A percentile compares a stretch with the other conserved stretches of the same genome.
Evolutionary conservation across 768 basidiomycete species (phyloP).

Genomic region (Mycena galericulata): DNA sequence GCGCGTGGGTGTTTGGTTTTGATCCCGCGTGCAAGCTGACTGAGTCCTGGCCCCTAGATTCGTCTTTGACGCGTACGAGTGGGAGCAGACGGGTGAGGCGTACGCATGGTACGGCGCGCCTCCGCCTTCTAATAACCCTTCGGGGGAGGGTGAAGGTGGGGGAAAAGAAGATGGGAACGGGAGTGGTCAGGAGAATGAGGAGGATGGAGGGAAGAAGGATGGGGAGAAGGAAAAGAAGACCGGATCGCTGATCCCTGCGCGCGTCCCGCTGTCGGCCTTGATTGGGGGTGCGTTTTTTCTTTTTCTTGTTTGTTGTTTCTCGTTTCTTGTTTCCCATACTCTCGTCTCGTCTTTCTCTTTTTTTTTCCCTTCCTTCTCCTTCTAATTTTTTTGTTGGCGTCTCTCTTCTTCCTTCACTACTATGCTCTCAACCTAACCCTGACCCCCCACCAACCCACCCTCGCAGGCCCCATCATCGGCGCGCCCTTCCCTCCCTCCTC

Average conservation of each 20-base stretch:
- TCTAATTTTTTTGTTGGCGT: too few relatives aligned
- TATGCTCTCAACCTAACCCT: too few relatives aligned
- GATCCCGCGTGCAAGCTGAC: background rate
- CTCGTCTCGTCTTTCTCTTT: constrained; percentile 18
- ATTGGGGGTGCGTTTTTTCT: constrained; percentile 49
- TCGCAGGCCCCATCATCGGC: background rate
- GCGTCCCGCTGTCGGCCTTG: constrained; percentile 58
- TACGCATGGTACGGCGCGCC: background rate
- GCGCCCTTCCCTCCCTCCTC: background rate
- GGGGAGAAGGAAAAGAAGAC: background rate
- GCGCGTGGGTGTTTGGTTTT: constrained; percentile 51
- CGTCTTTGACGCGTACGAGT: background rate
- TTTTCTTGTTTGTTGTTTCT: background rate
- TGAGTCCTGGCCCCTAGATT: background rate
- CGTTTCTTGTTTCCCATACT: background rate
- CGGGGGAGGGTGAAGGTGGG: too few relatives aligned
- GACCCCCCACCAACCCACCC: too few relatives aligned
- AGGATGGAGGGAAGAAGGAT: too few relatives aligned
- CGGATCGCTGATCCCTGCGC: constrained; percentile 57
- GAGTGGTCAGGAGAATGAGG: too few relatives aligned
- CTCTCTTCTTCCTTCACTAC: too few relatives aligned
- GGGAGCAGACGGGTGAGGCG: background rate
- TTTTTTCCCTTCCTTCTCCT: background rate
- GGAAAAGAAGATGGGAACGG: constrained; percentile 43
- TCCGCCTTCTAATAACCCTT: too few relatives aligned